These are phyloP conservation scores for Cytospora piceicola DNA, from an alignment of 2,329 filamentous ascomycete species.

Conservation along the genomic window DNA sequence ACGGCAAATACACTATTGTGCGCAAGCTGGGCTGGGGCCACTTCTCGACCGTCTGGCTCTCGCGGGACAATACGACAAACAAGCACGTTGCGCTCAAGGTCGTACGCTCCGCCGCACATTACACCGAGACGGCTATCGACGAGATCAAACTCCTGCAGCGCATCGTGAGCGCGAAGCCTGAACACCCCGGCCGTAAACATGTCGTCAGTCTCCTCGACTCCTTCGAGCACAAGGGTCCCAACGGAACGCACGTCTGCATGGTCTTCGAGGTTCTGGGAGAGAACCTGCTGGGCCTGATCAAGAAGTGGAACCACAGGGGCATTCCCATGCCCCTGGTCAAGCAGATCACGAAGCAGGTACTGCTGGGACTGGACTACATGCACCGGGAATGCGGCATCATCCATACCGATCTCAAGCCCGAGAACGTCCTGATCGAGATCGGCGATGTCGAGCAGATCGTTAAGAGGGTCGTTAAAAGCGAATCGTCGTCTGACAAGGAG, in stretches of 20 bases:
- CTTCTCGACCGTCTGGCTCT: constrained; percentile 94
- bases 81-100: constrained; percentile 99
- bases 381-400: constrained; percentile 99
- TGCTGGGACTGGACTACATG: constrained; percentile 92
- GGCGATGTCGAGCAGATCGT: constrained; percentile 99
- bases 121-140: constrained; percentile 97
- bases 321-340: constrained; percentile 97
- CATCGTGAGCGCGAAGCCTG: constrained; percentile 92
- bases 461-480: constrained; percentile 89
- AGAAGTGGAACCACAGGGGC: constrained; percentile 96
- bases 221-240: constrained; percentile 96
- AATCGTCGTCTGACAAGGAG: constrained; percentile 70
- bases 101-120: constrained; percentile 95
- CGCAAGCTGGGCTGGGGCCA: constrained; percentile 98
- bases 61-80: constrained; percentile 79
- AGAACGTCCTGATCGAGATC: constrained; percentile 98
- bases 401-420: constrained; percentile 95
- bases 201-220: constrained; percentile 96
- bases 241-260: constrained; percentile 98
- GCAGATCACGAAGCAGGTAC: constrained; percentile 97
- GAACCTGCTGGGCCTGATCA: constrained; percentile 92
- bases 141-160: constrained; percentile 98
- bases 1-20: constrained; percentile 94
- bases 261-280: constrained; percentile 97
- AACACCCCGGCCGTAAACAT: constrained; percentile 91